Evolutionary conservation across 139 green algal species (phyloP).

Genomic region (Nannochloris sp.): DNA sequence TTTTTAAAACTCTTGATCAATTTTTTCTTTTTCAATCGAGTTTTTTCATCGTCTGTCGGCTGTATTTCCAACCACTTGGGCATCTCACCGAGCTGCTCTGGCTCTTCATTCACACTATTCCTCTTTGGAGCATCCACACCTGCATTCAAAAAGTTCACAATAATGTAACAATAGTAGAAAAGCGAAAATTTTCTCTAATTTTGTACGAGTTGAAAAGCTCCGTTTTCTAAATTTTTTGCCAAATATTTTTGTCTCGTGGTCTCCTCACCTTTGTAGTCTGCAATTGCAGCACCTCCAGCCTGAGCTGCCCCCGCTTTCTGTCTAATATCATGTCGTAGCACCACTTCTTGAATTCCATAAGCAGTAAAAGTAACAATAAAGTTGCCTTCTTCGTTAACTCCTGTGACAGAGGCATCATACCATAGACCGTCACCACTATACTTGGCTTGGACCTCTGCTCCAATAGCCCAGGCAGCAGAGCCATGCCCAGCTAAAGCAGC

Average conservation of each 20-base stretch:
- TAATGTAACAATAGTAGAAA: background rate
- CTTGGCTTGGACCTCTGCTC: slow-evolving; percentile 50
- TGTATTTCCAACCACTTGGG: slow-evolving; percentile 75
- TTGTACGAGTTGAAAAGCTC: too few species aligned
- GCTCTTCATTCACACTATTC: slow-evolving; percentile 59
- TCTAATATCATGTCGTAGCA: slow-evolving; percentile 38
- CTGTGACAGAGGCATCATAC: slow-evolving; percentile 30
- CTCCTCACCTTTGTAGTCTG: background rate
- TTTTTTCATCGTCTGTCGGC: slow-evolving; percentile 72
- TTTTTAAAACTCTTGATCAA: slow-evolving; percentile 79
- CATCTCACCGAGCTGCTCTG: slow-evolving; percentile 8
- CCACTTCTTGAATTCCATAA: slow-evolving; percentile 63
- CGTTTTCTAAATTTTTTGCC: too few species aligned
- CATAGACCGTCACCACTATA: slow-evolving; percentile 43
- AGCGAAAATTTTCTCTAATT: too few species aligned
- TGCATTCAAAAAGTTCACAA: slow-evolving; percentile 29
- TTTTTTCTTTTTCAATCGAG: slow-evolving; percentile 67
- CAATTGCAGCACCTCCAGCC: background rate
- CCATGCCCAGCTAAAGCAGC: slow-evolving; percentile 61
- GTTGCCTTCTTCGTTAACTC: slow-evolving; percentile 38
- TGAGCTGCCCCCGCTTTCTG: too few species aligned
- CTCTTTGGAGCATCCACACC: slow-evolving; percentile 70
- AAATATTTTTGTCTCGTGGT: too few species aligned
- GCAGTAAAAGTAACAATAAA: slow-evolving; percentile 72
- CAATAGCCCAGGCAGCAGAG: slow-evolving; percentile 65